A percentile compares a stretch with the other conserved stretches of the same genome.
Conservation (phyloP, 179 eudicot species). For the Sideroxylon spinosum region DNA sequence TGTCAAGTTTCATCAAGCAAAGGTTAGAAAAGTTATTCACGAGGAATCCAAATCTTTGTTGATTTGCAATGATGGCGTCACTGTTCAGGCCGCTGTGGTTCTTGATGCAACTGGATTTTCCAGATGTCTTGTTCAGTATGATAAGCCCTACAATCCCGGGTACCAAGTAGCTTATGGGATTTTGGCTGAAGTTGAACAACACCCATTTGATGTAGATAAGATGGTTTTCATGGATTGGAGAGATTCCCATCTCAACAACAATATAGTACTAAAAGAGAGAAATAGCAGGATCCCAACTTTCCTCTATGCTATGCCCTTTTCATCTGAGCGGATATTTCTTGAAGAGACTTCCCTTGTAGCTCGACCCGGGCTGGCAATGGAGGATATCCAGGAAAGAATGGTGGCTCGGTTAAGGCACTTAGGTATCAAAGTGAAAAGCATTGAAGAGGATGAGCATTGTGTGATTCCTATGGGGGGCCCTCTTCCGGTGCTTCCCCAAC, state of each 20-base stretch:
- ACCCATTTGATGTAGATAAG: conserved; percentile 88
- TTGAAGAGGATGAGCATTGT: conserved; percentile 93
- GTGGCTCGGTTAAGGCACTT: conserved; percentile 79
- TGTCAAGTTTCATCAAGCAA: conserved; percentile 86
- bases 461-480: conserved; percentile 99
- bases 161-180: conserved; percentile 97
- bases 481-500: conserved; percentile 87
- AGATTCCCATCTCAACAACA: conserved; percentile 74
- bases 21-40: conserved; percentile 77
- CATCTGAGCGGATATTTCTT: conserved; percentile 65
- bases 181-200: conserved; percentile 89
- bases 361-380: conserved; percentile 76
- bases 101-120: conserved; percentile 98
- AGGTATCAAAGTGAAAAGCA: conserved; percentile 73
- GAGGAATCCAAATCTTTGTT: conserved; percentile 71
- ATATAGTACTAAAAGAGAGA: conserved; percentile 51
- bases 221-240: conserved; percentile 99
- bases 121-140: conserved; percentile 79
- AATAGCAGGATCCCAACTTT: conserved; percentile 81
- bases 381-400: conserved; percentile 91
- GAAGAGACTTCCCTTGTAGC: conserved; percentile 98
- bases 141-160: conserved; percentile 93
- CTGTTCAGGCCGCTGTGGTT: conserved; percentile 80
- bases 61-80: conserved; percentile 82
- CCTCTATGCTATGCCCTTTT: conserved; percentile 95